Base-by-base conservation (phyloP, 164 flowering plant species). In the Umbilicus rupestris region DNA sequence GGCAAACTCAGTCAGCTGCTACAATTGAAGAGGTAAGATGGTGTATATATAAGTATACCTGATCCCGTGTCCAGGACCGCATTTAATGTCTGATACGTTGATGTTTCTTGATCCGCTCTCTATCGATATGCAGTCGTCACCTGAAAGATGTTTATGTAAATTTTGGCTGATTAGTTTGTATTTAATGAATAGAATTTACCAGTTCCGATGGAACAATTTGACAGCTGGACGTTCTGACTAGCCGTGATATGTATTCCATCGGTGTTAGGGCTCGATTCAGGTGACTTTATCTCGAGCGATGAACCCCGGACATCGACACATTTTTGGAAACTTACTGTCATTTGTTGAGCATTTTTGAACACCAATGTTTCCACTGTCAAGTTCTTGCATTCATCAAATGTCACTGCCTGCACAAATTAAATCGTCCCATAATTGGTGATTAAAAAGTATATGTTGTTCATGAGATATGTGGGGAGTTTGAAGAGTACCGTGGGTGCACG, bases 11-110 rank as follows among this genome's bases (percentile, higher is more conserved):
- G 4, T 35, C 37, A 35, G 37, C 37, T 35, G 37, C 37, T 35
- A 35, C 6, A 35, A 35, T 1, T 35, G 7, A 35, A 3, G 6
- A 0, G 37, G 8, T 9, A 5, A 6, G n/a, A n/a, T n/a, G n/a
- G n/a, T 9, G 7, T 50, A 6, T 9, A 29, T 7, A 0, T 66
- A 30, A 1, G 28, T n/a, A 31, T 15, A 84, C 87, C 91, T 86
- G 71, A 86, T 84, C 39, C 92, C 89, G 73, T 86, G 92, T 33
- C 92, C 92, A 29, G 92, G 92, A 52, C 92, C 92, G 69, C 89
- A 87, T 0, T 70, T 72, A 39, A 84, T 82, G 29, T 75, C 75
- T 9, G 46, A 70, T 29, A 78, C 84, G 59, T 45, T 71, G 12
- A 81, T 75, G 39, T 68, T 75, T 66, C 67, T 39, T 14, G 86